These are phyloP conservation scores for Dothiorella sarmentorum DNA, from an alignment of 2,329 filamentous ascomycete species.

Conservation along the genomic window DNA sequence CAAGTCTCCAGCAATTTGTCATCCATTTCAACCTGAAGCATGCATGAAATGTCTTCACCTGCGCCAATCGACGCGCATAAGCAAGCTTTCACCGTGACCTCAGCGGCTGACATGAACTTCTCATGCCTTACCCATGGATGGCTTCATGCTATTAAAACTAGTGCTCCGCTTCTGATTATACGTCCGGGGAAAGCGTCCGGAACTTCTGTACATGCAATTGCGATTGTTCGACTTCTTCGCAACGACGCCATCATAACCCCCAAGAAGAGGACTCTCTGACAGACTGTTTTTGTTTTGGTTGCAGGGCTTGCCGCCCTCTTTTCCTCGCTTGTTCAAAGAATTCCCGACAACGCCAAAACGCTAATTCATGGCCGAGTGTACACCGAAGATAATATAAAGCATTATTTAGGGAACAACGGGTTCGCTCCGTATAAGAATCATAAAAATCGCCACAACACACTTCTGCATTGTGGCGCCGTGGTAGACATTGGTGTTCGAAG, in stretches of 20 bases:
- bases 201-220: neutral
- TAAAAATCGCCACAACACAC: conserved; percentile 1
- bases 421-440: neutral
- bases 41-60: neutral
- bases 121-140: too few species aligned
- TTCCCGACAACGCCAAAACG: neutral
- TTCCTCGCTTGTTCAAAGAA: conserved; percentile 7
- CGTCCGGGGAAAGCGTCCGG: neutral
- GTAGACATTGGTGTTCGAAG: neutral
- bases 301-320: neutral
- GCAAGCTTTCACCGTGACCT: too few species aligned
- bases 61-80: too few species aligned
- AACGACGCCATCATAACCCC: neutral
- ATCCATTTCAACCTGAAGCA: too few species aligned
- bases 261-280: neutral
- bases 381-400: conserved; percentile 2
- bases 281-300: neutral
- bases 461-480: neutral
- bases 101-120: too few species aligned
- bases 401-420: conserved; percentile 3
- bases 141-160: neutral
- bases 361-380: conserved; percentile 3
- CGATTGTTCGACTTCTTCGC: neutral
- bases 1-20: neutral
- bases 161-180: neutral